Evolutionary conservation across 1,139 yeast genomes (phyloP).

Genomic region (Geotrichum klebahnii): DNA sequence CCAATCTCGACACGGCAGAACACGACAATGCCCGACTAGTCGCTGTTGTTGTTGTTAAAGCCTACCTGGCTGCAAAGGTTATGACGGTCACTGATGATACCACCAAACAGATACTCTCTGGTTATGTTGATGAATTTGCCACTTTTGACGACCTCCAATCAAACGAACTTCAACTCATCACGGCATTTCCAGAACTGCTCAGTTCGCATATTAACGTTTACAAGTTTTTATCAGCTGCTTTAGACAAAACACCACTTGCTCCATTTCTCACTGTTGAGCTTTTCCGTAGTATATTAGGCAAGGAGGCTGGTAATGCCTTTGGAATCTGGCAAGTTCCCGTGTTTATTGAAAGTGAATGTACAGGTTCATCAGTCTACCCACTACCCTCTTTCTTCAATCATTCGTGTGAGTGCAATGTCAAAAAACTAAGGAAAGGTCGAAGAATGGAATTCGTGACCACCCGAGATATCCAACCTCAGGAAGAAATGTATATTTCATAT

Average conservation of each 20-base stretch:
- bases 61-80: slow-evolving; percentile 12
- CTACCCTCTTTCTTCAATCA: slow-evolving; percentile 70
- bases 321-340: slow-evolving; percentile 60
- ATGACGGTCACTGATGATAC: background rate
- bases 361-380: slow-evolving; percentile 65
- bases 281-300: slow-evolving; percentile 53
- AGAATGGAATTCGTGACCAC: slow-evolving; percentile 40
- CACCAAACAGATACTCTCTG: slow-evolving; percentile 4
- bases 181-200: slow-evolving; percentile 50
- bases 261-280: slow-evolving; percentile 42
- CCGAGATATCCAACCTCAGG: slow-evolving; percentile 41
- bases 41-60: slow-evolving; percentile 31
- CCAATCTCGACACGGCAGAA: slow-evolving; percentile 28
- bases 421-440: slow-evolving; percentile 39
- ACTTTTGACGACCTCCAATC: slow-evolving; percentile 51
- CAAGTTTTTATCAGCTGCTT: slow-evolving; percentile 47
- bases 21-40: slow-evolving; percentile 43
- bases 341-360: slow-evolving; percentile 53
- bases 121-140: slow-evolving; percentile 1
- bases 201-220: slow-evolving; percentile 51
- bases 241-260: slow-evolving; percentile 42
- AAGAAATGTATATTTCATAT: slow-evolving; percentile 60
- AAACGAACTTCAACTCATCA: slow-evolving; percentile 50
- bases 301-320: slow-evolving; percentile 68
- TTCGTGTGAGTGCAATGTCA: slow-evolving; percentile 52